Evolutionary conservation across 1,139 yeast species (phyloP).

Genomic region (Saccharomyces hybrid): DNA sequence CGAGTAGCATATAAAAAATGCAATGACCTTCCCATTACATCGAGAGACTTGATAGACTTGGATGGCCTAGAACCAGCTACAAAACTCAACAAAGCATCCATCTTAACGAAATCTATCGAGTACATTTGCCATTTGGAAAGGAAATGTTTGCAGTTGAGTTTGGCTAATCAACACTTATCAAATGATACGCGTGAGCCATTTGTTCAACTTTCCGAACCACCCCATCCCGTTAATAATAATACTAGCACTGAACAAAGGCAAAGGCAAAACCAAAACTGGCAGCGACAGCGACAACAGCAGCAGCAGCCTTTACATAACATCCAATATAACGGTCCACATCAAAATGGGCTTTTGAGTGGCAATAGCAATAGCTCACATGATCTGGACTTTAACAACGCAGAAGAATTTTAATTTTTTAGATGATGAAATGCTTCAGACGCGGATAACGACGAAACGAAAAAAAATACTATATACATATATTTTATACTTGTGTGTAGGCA

Average conservation of each 20-base stretch:
- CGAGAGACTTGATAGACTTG: conserved; percentile 37
- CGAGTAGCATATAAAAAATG: conserved; percentile 35
- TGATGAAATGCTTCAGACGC: background rate
- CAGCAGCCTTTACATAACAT: conserved; percentile 12
- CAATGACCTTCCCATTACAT: conserved; percentile 31
- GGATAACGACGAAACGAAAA: background rate
- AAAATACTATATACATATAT: background rate
- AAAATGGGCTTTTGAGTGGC: background rate
- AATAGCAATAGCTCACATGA: background rate
- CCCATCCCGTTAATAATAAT: background rate
- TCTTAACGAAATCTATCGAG: conserved; percentile 81
- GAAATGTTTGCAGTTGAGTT: conserved; percentile 39
- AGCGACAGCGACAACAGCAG: conserved; percentile 8
- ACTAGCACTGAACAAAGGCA: background rate
- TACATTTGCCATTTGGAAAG: conserved; percentile 75
- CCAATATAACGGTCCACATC: conserved; percentile 3
- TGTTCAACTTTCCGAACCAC: background rate
- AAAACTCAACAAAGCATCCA: conserved; percentile 82
- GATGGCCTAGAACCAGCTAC: conserved; percentile 87
- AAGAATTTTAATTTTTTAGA: background rate
- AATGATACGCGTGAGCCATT: background rate
- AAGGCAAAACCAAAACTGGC: background rate
- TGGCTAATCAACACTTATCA: background rate
- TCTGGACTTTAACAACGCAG: background rate
- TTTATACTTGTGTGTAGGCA: background rate